Evolutionary conservation across 2,329 filamentous ascomycete genomes (phyloP).

Genomic region (Fusarium duplospermum): DNA sequence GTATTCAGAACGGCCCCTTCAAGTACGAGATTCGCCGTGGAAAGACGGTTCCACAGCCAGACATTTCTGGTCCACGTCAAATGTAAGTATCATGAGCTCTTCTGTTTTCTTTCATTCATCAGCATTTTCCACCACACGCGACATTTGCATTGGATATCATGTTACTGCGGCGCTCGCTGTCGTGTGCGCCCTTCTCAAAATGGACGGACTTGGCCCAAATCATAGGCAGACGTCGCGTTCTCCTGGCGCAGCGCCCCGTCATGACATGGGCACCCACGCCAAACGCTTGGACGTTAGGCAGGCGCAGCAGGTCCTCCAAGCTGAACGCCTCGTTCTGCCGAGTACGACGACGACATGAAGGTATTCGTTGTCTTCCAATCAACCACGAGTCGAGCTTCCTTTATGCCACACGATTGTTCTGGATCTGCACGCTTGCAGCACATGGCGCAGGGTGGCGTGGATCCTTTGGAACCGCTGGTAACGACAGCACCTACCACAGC

Average conservation of each 20-base stretch:
- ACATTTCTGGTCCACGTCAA: constrained; percentile 33
- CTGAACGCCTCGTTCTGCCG: constrained; percentile 12
- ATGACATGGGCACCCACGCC: constrained; percentile 14
- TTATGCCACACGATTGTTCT: constrained; percentile 22
- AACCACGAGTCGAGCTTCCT: constrained; percentile 2
- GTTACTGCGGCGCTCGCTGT: neutral
- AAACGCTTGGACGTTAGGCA: constrained; percentile 18
- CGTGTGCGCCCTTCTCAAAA: neutral
- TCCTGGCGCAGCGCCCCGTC: constrained; percentile 18
- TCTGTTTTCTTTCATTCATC: constrained; percentile 5
- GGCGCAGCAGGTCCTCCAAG: constrained; percentile 18
- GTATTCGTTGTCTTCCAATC: constrained; percentile 5
- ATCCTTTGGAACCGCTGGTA: neutral
- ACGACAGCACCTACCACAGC: neutral
- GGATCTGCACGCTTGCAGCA: constrained; percentile 6
- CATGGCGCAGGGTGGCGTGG: constrained; percentile 15
- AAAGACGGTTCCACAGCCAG: constrained; percentile 47
- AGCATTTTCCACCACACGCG: neutral
- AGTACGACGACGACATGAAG: constrained; percentile 21
- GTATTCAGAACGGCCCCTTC: constrained; percentile 43
- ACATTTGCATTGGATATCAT: neutral
- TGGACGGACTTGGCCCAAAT: neutral
- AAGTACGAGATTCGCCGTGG: constrained; percentile 48
- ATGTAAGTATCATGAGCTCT: constrained; percentile 46
- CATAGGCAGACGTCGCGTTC: constrained; percentile 9